These are phyloP conservation scores for Fusarium clavum DNA, from an alignment of 2,329 filamentous ascomycete species.

Conservation along the genomic window DNA sequence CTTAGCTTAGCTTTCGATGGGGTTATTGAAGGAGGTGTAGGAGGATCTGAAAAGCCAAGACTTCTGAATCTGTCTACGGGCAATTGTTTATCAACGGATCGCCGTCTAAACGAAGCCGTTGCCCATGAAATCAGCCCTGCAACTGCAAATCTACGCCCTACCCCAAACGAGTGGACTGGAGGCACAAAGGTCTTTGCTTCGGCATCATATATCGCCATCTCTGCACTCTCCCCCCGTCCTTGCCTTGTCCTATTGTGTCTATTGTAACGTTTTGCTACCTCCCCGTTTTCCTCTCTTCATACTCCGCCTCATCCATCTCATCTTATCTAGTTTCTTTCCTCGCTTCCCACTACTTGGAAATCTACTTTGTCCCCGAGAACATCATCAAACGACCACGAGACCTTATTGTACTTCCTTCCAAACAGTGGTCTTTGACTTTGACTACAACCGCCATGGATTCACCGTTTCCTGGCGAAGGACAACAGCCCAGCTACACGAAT, in stretches of 20 bases:
- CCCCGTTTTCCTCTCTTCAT: constrained; percentile 25
- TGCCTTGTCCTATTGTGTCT: constrained; percentile 43
- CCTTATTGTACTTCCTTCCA: constrained; percentile 37
- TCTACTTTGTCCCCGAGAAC: constrained; percentile 31
- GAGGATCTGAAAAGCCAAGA: constrained; percentile 33
- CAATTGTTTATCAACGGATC: constrained; percentile 43
- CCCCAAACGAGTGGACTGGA: constrained; percentile 41
- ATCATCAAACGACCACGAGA: constrained; percentile 39
- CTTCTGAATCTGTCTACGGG: constrained; percentile 36
- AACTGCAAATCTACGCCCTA: constrained; percentile 34
- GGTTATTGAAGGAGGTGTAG: constrained; percentile 30
- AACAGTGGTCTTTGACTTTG: constrained; percentile 30
- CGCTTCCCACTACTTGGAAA: constrained; percentile 32
- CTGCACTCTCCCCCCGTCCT: constrained; percentile 37
- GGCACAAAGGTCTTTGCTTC: constrained; percentile 42
- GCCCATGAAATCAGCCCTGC: constrained; percentile 36
- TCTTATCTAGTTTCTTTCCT: constrained; percentile 10
- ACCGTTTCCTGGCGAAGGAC: constrained; percentile 46
- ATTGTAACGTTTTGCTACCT: constrained; percentile 45
- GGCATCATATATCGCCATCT: constrained; percentile 44
- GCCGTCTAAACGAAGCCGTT: constrained; percentile 33
- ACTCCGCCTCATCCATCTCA: constrained; percentile 31
- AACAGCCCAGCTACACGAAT: constrained; percentile 51
- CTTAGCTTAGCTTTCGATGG: constrained; percentile 24
- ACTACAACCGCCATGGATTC: constrained; percentile 44